These are phyloP conservation scores for Carex arenaria DNA, from an alignment of 202 grass and related monocot species.

Conservation along the genomic window DNA sequence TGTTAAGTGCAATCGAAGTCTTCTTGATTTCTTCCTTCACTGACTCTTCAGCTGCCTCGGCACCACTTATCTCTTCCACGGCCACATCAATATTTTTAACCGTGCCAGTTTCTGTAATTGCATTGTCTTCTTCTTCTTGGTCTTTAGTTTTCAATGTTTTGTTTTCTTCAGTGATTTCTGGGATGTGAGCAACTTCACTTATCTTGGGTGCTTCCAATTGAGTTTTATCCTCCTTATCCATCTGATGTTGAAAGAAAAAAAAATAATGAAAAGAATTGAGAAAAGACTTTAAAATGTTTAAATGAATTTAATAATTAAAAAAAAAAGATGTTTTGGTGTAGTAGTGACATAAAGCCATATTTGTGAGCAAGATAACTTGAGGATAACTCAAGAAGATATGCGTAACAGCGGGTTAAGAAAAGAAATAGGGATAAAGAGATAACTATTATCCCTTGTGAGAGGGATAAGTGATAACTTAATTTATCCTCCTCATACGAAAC, in stretches of 20 bases:
- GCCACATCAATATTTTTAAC: not conserved
- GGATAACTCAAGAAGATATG: no score
- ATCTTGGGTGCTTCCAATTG: not conserved
- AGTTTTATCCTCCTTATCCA: not conserved
- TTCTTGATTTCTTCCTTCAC: conserved; percentile 9
- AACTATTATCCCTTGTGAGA: no score
- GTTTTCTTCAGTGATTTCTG: not conserved
- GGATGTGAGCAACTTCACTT: not conserved
- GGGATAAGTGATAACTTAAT: no score
- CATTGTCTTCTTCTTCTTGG: not conserved
- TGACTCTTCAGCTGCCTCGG: not conserved
- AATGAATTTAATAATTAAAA: no score
- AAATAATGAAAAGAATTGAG: no score
- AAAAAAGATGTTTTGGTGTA: no score
- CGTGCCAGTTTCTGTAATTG: not conserved
- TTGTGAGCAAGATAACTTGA: no score
- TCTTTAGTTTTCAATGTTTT: not conserved
- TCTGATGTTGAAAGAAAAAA: not conserved
- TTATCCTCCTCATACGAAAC: no score
- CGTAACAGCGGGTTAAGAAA: no score
- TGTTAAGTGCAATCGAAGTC: not conserved
- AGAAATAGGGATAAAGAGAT: no score
- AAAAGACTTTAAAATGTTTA: no score
- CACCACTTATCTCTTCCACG: not conserved
- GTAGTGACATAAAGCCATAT: no score